These are phyloP conservation scores for Plasmodium adleri DNA, from an alignment of 169 alveolate species.

Conservation along the genomic window DNA sequence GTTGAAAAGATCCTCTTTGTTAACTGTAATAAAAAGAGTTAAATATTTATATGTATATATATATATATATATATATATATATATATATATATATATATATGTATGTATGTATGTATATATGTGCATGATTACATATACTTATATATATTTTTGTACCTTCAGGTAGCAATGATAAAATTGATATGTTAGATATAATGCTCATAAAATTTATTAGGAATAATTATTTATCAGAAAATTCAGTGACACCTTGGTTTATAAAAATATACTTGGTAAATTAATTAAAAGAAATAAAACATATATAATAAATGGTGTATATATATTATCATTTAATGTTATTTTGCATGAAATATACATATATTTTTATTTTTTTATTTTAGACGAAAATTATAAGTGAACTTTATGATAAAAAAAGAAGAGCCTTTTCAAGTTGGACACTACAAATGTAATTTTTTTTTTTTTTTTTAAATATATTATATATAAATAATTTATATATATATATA, in stretches of 20 bases:
- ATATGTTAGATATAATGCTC: constrained; percentile 73
- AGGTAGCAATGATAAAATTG: constrained; percentile 70
- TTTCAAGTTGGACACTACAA: constrained; percentile 76
- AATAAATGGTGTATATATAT: background rate
- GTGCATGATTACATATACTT: background rate
- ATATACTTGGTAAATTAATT: constrained; percentile 54
- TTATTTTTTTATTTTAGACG: constrained; percentile 15
- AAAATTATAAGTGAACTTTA: constrained; percentile 73
- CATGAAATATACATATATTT: background rate
- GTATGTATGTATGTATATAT: background rate
- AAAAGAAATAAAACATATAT: background rate
- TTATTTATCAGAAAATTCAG: constrained; percentile 40
- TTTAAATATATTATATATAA: background rate
- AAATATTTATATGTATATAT: background rate
- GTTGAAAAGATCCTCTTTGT: constrained; percentile 56
- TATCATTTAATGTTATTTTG: background rate
- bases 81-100: too few relatives aligned
- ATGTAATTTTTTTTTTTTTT: constrained; percentile 28
- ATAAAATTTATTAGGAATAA: constrained; percentile 60
- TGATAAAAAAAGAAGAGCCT: constrained; percentile 65
- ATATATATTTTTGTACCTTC: constrained; percentile 1
- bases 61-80: background rate
- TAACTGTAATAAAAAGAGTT: constrained; percentile 22
- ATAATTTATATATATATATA: background rate
- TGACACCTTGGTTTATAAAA: constrained; percentile 55